Evolutionary conservation across 257 asterid species (phyloP), one percentile per base, ranked within the genome.

Genomic region (Eustoma russellianum): DNA sequence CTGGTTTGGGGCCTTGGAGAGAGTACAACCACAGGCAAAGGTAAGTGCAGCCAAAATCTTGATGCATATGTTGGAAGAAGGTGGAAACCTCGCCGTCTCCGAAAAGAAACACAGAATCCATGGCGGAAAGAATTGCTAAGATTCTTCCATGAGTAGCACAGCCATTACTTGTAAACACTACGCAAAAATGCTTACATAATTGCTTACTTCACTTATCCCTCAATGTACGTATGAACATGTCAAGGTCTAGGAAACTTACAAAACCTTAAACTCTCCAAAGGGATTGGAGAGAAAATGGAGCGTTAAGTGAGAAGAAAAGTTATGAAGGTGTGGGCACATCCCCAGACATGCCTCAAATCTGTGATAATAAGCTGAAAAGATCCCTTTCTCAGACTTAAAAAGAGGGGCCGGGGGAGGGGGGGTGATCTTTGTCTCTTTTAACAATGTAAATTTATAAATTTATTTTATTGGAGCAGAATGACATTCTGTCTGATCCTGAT

Each of bases 1-100:
- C 65, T 33, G 88, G 74, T 2, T 67, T 78, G 17, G 77, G 77
- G 9, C 66, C 10, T 59, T 52, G 34, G 15, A 44, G 38, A 28
- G 41, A 33, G 14, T 73, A 75, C 38, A 79, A 76, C 93, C 94
- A 83, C 1, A 90, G 78, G 66, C 95, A 86, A 64, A 90, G 57
- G 70, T 90, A 75, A 38, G 76, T 60, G 60, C 81, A 69, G 1
- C 79, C 82, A 41, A 71, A 61, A 41, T 79, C 55, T 46, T 77
- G 85, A 69, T 78, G 57, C 66, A 83, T 77, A 3, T 70, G 66
- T 12, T 60, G 74, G 33, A 90, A 78, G 46, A 79, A 73, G 53
- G 61, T 57, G 13, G 83, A 18, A 1, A 93, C 79, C 0, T 80
- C 91, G 46, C 61, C 80, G 38, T 78, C 82, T 7, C 63, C 74